Evolutionary conservation across 192 early-diverging fungal genomes (phyloP), one percentile per base, ranked within the genome.

Genomic region (Backusella tuberculispora): DNA sequence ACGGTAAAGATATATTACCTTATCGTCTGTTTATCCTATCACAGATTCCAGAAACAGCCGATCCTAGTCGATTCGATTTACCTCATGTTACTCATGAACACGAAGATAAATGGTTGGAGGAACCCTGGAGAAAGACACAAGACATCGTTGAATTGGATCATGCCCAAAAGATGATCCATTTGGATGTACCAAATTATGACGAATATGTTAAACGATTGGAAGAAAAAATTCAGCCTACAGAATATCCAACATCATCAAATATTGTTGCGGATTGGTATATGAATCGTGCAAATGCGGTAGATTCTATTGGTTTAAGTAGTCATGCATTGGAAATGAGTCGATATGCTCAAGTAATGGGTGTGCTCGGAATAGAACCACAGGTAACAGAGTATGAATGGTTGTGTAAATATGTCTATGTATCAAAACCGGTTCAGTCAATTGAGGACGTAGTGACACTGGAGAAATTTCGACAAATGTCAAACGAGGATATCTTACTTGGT

Each of bases 231-330:
- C 76, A 84, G 9, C 29, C 80, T 1, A 68, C 69, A 13, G 37
- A 79, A 4, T 92, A 90, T 72, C 90, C 90, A 4, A 84, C 89
- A 0, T 38, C 79, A 9, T 67, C 76, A 8, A 70, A 79, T 9
- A 56, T 67, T 5, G 81, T 91, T 41, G 82, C 88, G 12, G 48
- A 88, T 5, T 92, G 90, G 90, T 92, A 91, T 75, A 78, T 76
- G 37, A 69, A 84, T 15, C 83, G 91, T 12, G 85, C 88, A 12
- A 79, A 79, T 6, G 81, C 80, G 8, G 88, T 90, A 40, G 91
- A 92, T 63, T 74, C 60, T 12, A 67, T 74, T 17, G 91, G 90
- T 15, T 81, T 85, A 56, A 76, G 83, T 15, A 83, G 85, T 34
- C 78, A 88, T 40, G 90, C 89, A 3, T 79, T 90, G 3, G 82